A percentile compares a stretch with the other conserved stretches of the same genome.
Conservation (phyloP, 192 early-diverging fungal genomes). For the Chytriomyces confervae region DNA sequence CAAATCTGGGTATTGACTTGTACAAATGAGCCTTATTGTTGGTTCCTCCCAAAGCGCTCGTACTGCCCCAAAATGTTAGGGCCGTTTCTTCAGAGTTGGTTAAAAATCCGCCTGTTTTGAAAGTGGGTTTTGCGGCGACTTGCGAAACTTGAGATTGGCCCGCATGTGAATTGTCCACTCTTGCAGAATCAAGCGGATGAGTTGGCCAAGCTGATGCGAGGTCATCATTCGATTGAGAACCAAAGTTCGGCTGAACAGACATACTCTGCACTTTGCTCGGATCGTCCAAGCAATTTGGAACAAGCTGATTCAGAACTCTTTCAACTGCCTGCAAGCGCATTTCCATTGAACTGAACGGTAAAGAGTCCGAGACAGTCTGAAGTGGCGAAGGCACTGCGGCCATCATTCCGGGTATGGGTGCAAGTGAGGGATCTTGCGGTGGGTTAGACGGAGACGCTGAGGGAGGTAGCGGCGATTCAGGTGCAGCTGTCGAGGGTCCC, state of each 20-base stretch:
- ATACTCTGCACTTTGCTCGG: no score
- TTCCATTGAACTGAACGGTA: not conserved
- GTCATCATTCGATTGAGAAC: no score
- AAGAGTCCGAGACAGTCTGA: not conserved
- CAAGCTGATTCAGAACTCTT: not conserved
- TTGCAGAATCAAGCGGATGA: no score
- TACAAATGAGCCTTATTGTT: slow-evolving; percentile 24
- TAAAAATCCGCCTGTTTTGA: slow-evolving; percentile 30
- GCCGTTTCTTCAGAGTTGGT: slow-evolving; percentile 31
- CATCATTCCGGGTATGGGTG: no score
- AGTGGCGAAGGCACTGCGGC: no score
- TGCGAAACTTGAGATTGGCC: not conserved
- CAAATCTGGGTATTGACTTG: slow-evolving; percentile 19
- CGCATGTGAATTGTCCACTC: no score
- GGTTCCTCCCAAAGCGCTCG: slow-evolving; percentile 15
- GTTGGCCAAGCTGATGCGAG: no score
- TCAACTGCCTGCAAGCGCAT: not conserved
- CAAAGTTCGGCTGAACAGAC: no score
- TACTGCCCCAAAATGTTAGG: slow-evolving; percentile 31
- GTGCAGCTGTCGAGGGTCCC: no score
- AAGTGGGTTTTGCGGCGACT: not conserved
- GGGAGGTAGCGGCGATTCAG: no score
- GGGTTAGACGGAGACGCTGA: no score
- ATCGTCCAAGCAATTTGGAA: not conserved
- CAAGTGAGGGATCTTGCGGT: no score